Conservation (phyloP, 2,329 filamentous ascomycete genomes). For the Stachybotrys chartarum region DNA sequence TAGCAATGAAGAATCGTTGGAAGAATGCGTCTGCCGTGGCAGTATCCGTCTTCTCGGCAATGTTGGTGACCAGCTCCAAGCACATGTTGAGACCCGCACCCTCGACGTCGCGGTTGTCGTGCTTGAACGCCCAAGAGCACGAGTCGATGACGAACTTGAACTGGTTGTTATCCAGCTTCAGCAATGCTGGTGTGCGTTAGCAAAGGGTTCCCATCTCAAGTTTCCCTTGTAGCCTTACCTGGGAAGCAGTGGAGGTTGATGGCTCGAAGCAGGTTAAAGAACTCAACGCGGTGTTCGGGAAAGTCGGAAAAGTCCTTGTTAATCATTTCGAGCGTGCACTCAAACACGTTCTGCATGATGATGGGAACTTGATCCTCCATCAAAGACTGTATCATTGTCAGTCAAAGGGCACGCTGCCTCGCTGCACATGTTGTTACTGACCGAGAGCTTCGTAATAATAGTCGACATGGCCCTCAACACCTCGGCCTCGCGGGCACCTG, state of each 20-base stretch:
- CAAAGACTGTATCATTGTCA: conserved; percentile 50
- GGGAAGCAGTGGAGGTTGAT: conserved; percentile 98
- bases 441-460: conserved; percentile 92
- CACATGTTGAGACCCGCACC: conserved; percentile 97
- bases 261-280: conserved; percentile 92
- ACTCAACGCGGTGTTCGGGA: conserved; percentile 97
- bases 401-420: background rate
- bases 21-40: conserved; percentile 92
- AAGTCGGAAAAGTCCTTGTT: conserved; percentile 99
- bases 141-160: conserved; percentile 99
- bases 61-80: conserved; percentile 93
- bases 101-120: conserved; percentile 97
- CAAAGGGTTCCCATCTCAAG: background rate
- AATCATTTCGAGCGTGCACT: conserved; percentile 98
- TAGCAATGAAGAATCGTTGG: conserved; percentile 93
- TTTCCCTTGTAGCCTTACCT: conserved; percentile 29
- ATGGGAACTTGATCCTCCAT: conserved; percentile 98
- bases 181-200: conserved; percentile 46
- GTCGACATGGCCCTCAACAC: conserved; percentile 97
- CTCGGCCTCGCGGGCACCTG: conserved; percentile 91
- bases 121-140: conserved; percentile 99
- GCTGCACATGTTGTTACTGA: conserved; percentile 43
- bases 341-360: conserved; percentile 98
- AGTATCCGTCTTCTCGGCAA: conserved; percentile 83
- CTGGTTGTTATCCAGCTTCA: conserved; percentile 90